Percentiles rank a stretch among this genome's conserved stretches.
Conservation (phyloP, 2,329 filamentous ascomycete genomes). For the Thielaviopsis populi region DNA sequence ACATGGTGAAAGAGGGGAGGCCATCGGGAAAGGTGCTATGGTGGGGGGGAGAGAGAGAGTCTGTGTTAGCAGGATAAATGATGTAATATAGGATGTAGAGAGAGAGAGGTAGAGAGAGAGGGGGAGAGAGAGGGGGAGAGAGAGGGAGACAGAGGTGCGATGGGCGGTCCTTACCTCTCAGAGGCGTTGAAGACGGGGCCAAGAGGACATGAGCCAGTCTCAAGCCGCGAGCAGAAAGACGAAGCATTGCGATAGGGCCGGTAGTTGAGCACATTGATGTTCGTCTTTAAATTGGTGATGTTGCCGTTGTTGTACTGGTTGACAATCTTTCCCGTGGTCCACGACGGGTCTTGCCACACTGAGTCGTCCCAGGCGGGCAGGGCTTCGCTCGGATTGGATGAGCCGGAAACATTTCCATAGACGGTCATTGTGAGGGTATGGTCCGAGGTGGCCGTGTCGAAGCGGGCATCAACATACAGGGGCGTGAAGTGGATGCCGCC, state of each 20-base stretch:
- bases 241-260: constrained; percentile 42
- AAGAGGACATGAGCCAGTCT: constrained; percentile 57
- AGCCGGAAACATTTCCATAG: constrained; percentile 83
- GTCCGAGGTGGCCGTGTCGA: constrained; percentile 44
- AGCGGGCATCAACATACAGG: constrained; percentile 55
- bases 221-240: constrained; percentile 52
- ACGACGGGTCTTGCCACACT: constrained; percentile 45
- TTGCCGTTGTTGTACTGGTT: constrained; percentile 31
- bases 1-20: constrained; percentile 59
- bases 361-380: constrained; percentile 47
- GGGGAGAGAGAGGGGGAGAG: too few relatives aligned
- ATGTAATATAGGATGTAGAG: neutral
- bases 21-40: constrained; percentile 26
- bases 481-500: constrained; percentile 66
- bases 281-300: constrained; percentile 58
- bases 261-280: constrained; percentile 63
- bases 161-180: constrained; percentile 25
- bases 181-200: constrained; percentile 49
- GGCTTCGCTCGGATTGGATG: constrained; percentile 33
- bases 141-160: too few relatives aligned
- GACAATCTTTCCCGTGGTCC: constrained; percentile 61
- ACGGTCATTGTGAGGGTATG: constrained; percentile 63
- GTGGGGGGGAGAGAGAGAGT: too few relatives aligned
- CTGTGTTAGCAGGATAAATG: neutral
- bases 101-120: too few relatives aligned